Conservation (phyloP, 176 grass and related monocot genomes). For the Carex myosuroides region DNA sequence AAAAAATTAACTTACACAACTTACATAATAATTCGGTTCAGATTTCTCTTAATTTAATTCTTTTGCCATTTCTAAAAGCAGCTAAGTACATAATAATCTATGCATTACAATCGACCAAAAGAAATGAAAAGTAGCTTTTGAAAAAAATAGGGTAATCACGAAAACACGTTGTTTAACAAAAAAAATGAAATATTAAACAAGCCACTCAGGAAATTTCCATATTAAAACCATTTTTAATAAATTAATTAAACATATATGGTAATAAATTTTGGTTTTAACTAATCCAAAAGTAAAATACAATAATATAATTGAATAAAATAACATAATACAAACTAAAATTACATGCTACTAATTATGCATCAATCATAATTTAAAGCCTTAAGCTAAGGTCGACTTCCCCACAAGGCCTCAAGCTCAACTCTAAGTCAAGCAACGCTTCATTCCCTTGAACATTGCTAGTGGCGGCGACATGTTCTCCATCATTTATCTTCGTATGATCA, state of each 20-base stretch:
- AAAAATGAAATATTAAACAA: too few relatives aligned
- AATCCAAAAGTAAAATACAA: neutral
- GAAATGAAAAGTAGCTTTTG: too few relatives aligned
- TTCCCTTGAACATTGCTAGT: neutral
- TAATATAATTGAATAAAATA: neutral
- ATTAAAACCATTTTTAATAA: neutral
- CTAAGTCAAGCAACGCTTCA: neutral
- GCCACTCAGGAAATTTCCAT: neutral
- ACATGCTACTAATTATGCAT: neutral
- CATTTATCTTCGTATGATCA: neutral
- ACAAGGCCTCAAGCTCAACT: slow-evolving; percentile 23
- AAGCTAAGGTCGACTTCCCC: neutral
- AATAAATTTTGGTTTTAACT: neutral
- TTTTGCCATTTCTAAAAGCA: too few relatives aligned
- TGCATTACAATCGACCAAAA: too few relatives aligned
- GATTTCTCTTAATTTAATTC: too few relatives aligned
- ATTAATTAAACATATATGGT: neutral
- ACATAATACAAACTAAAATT: neutral
- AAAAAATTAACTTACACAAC: too few relatives aligned
- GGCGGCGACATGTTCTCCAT: neutral
- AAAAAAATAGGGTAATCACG: too few relatives aligned
- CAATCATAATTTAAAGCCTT: neutral
- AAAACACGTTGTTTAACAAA: too few relatives aligned
- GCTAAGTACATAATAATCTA: too few relatives aligned
- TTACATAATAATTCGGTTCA: too few relatives aligned